A percentile compares a stretch with the other conserved stretches of the same genome.
Evolutionary conservation across 2,329 filamentous ascomycete genomes (phyloP).

Genomic region (Huntiella moniliformis): DNA sequence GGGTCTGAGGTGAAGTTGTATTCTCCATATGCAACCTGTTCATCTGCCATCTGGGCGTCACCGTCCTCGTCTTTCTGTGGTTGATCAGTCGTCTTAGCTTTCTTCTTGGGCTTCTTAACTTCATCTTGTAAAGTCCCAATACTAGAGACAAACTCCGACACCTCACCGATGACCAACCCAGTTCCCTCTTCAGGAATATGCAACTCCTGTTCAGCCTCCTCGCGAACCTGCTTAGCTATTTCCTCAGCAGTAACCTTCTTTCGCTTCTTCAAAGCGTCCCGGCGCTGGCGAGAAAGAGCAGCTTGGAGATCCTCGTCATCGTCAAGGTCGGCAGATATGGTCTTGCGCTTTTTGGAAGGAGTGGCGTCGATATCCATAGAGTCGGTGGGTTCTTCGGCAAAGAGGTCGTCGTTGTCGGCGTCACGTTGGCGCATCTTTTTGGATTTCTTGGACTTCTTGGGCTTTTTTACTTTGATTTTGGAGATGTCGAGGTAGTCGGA

Average conservation of each 20-base stretch:
- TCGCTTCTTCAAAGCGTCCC: constrained; percentile 73
- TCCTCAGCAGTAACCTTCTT: constrained; percentile 78
- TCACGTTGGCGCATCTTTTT: constrained; percentile 55
- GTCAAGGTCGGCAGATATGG: constrained; percentile 50
- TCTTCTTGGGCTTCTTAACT: constrained; percentile 34
- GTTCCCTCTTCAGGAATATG: constrained; percentile 20
- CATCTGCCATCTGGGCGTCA: constrained; percentile 19
- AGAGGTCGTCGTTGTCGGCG: constrained; percentile 43
- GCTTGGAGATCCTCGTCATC: constrained; percentile 90
- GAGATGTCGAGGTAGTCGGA: constrained; percentile 82
- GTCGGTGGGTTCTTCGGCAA: constrained; percentile 19
- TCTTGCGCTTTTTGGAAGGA: constrained; percentile 40
- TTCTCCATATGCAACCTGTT: constrained; percentile 11
- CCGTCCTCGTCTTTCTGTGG: constrained; percentile 23
- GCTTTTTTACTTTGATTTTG: constrained; percentile 83
- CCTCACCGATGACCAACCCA: constrained; percentile 86
- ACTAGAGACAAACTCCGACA: constrained; percentile 81
- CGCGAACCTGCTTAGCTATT: constrained; percentile 59
- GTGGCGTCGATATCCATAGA: constrained; percentile 58
- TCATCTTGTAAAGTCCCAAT: constrained; percentile 48
- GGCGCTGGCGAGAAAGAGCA: constrained; percentile 64
- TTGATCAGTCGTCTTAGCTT: constrained; percentile 20
- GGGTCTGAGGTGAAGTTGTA: constrained; percentile 19
- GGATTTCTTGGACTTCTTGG: constrained; percentile 80
- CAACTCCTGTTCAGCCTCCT: constrained; percentile 33